These are phyloP conservation scores for Pulveroboletus ravenelii DNA, from an alignment of 768 basidiomycete species.

Conservation along the genomic window DNA sequence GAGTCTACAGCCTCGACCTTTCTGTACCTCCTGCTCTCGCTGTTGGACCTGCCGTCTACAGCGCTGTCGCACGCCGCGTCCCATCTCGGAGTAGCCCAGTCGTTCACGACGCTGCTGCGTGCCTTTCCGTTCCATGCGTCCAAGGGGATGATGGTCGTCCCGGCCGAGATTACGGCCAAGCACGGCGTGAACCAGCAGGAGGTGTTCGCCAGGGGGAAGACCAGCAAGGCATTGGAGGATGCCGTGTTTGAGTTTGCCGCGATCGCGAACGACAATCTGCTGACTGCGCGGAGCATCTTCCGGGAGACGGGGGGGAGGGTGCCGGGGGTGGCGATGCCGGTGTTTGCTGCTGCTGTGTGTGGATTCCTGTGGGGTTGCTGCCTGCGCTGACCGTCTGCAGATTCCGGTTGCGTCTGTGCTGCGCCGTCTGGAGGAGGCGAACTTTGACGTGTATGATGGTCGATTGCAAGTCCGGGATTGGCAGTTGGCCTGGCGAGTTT, in stretches of 20 bases:
- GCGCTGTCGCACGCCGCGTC: slow-evolving; percentile 72
- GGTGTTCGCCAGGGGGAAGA: slow-evolving; percentile 54
- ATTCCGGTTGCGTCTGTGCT: slow-evolving; percentile 66
- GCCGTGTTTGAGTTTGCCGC: slow-evolving; percentile 84
- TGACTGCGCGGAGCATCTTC: slow-evolving; percentile 69
- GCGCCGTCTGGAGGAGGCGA: slow-evolving; percentile 55
- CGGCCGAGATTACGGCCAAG: slow-evolving; percentile 75
- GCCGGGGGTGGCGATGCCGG: slow-evolving; percentile 57
- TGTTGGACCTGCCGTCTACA: slow-evolving; percentile 54
- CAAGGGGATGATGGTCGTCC: slow-evolving; percentile 68
- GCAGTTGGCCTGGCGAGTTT: slow-evolving; percentile 72
- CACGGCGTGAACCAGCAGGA: slow-evolving; percentile 79
- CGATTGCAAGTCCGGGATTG: slow-evolving; percentile 65
- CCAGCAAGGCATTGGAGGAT: slow-evolving; percentile 60
- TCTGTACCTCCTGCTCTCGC: slow-evolving; percentile 69
- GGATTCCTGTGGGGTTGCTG: background rate
- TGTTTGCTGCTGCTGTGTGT: slow-evolving; percentile 71
- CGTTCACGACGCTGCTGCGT: slow-evolving; percentile 65
- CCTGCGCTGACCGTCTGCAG: slow-evolving; percentile 33
- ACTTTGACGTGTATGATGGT: slow-evolving; percentile 70
- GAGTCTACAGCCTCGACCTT: slow-evolving; percentile 79
- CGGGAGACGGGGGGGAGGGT: slow-evolving; percentile 49
- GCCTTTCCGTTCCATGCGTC: slow-evolving; percentile 74
- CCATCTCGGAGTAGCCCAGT: slow-evolving; percentile 74
- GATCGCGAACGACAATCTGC: slow-evolving; percentile 73